Conservation (phyloP, 148 eudicot species). For the Linanthus parryae region DNA sequence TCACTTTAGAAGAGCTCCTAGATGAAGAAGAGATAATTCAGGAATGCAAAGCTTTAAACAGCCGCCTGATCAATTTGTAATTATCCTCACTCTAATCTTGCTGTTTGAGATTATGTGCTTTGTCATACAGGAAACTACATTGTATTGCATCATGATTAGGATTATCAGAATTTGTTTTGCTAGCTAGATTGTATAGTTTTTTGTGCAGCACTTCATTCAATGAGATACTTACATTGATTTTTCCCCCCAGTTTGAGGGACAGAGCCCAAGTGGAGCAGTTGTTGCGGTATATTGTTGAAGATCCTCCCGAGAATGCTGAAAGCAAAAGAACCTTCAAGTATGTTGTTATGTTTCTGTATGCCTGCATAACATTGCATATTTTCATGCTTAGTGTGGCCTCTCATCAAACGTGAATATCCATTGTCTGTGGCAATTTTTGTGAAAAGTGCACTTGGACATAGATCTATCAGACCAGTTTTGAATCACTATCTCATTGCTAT, state of each 20-base stretch:
- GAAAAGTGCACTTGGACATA: no score
- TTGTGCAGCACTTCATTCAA: neutral
- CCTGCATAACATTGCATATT: no score
- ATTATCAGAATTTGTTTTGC: no score
- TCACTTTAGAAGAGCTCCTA: constrained; percentile 85
- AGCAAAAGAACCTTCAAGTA: constrained; percentile 89
- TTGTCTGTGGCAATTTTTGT: no score
- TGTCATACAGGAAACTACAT: no score
- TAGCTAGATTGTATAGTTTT: neutral
- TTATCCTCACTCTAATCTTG: no score
- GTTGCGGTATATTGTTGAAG: constrained; percentile 76
- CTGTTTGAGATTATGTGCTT: no score
- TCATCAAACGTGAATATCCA: no score
- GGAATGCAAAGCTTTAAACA: constrained; percentile 97
- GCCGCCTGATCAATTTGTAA: constrained; percentile 97
- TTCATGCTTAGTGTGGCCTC: no score
- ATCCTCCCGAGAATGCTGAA: constrained; percentile 86
- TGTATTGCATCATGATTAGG: no score
- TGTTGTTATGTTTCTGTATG: constrained; percentile 15
- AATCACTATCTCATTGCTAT: no score
- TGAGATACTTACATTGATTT: constrained; percentile 10
- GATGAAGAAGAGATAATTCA: constrained; percentile 99
- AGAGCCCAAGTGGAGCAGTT: constrained; percentile 94
- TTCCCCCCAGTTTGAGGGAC: constrained; percentile 63
- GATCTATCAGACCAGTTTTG: no score